phyloP scores from a whole-genome alignment of 2,329 filamentous ascomycete genomes.

The Lasiodiplodia sp. region DNA sequence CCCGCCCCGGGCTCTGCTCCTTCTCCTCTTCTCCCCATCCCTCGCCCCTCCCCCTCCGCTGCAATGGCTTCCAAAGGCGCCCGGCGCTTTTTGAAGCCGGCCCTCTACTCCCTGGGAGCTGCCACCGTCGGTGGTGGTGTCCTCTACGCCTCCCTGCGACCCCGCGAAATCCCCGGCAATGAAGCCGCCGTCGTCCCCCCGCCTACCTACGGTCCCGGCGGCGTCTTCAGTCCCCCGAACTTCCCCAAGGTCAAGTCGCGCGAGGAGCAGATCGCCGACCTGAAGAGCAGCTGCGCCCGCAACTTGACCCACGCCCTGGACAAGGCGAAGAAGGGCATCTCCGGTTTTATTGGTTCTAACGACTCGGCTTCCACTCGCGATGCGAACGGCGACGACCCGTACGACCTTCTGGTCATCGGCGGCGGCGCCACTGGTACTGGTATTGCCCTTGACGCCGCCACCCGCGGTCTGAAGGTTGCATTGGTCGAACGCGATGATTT shows the following conservation, averaged over 20 bases:
- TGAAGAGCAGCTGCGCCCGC: constrained; percentile 60
- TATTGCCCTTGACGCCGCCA: constrained; percentile 82
- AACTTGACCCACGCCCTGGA: constrained; percentile 43
- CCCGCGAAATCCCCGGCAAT: constrained; percentile 74
- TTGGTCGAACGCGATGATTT: constrained; percentile 86
- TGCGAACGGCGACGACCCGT: constrained; percentile 59
- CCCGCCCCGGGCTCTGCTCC: constrained; percentile 16
- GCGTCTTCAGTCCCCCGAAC: constrained; percentile 69
- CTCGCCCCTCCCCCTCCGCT: background rate
- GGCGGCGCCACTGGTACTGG: constrained; percentile 81
- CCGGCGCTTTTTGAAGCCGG: constrained; percentile 60
- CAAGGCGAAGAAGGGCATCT: constrained; percentile 45
- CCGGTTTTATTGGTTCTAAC: constrained; percentile 33
- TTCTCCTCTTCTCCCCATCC: background rate
- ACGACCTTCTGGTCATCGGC: constrained; percentile 81
- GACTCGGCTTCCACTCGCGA: constrained; percentile 19
- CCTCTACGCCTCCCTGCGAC: constrained; percentile 71
- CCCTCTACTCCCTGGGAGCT: constrained; percentile 66
- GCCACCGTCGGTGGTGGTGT: constrained; percentile 61
- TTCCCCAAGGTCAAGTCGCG: constrained; percentile 71
- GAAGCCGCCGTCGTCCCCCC: constrained; percentile 74
- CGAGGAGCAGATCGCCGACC: constrained; percentile 68
- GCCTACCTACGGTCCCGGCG: constrained; percentile 72
- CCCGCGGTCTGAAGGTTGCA: constrained; percentile 79
- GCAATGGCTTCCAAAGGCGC: constrained; percentile 35